phyloP scores from a whole-genome alignment of 1,139 yeast species.

The Schizosaccharomyces versatilis region DNA sequence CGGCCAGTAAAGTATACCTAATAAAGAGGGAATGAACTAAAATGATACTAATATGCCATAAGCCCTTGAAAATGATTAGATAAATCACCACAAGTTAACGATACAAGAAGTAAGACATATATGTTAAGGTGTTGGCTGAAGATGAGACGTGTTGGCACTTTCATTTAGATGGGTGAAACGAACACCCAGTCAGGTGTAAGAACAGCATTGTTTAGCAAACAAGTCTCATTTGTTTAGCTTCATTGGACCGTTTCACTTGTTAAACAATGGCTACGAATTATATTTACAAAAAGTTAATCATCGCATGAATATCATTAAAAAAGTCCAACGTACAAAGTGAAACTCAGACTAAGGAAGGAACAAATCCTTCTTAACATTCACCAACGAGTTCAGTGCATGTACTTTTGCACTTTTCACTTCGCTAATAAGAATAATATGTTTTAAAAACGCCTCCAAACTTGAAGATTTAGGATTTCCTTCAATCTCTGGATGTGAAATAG shows the following conservation, averaged over 20 bases:
- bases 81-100: not conserved
- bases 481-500: not conserved
- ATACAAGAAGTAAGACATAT: not conserved
- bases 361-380: conserved; percentile 1
- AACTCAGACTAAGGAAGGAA: not conserved
- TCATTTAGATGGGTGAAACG: not conserved
- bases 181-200: not conserved
- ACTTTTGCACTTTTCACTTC: not conserved
- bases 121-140: not conserved
- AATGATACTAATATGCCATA: too few relatives aligned
- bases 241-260: not conserved
- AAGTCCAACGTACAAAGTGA: not conserved
- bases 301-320: not conserved
- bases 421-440: not conserved
- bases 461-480: not conserved
- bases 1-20: too few relatives aligned
- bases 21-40: too few relatives aligned
- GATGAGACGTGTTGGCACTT: not conserved
- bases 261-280: too few relatives aligned
- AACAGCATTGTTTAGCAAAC: not conserved
- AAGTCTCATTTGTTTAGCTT: not conserved
- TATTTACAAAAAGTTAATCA: not conserved
- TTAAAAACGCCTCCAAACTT: not conserved
- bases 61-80: not conserved
- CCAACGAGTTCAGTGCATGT: not conserved